Conservation (phyloP, 306 rosid species). For the Alnus glutinosa region DNA sequence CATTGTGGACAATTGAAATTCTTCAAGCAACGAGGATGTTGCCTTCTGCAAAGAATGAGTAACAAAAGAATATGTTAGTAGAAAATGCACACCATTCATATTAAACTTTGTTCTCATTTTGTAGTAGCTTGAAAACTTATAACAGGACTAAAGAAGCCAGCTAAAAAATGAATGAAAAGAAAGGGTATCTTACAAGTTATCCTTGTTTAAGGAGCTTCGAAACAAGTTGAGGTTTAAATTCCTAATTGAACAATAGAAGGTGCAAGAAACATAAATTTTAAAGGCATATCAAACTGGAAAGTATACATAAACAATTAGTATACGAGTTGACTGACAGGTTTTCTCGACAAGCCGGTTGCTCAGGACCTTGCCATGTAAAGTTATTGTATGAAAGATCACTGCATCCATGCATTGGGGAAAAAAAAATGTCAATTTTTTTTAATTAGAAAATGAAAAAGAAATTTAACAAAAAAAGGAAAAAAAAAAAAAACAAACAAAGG, state of each 20-base stretch:
- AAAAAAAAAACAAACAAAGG: neutral
- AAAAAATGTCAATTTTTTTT: neutral
- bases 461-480: no score
- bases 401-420: constrained; percentile 29
- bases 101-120: constrained; percentile 1
- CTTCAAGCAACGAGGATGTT: constrained; percentile 57
- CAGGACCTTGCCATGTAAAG: constrained; percentile 69
- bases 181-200: constrained; percentile 50
- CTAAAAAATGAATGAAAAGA: constrained; percentile 24
- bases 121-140: neutral
- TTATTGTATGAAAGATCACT: constrained; percentile 96
- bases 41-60: constrained; percentile 41
- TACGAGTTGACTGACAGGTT: constrained; percentile 47
- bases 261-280: constrained; percentile 21
- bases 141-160: neutral
- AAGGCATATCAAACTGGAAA: neutral
- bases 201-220: constrained; percentile 48
- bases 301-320: constrained; percentile 11
- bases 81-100: neutral
- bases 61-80: constrained; percentile 15
- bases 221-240: constrained; percentile 78
- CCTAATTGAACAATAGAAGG: constrained; percentile 41
- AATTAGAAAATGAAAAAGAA: neutral
- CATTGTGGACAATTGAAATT: constrained; percentile 63
- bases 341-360: constrained; percentile 50